Evolutionary conservation across 164 flowering plant genomes (phyloP), one percentile per base, ranked within the genome.

Genomic region (Berberis vulgaris): DNA sequence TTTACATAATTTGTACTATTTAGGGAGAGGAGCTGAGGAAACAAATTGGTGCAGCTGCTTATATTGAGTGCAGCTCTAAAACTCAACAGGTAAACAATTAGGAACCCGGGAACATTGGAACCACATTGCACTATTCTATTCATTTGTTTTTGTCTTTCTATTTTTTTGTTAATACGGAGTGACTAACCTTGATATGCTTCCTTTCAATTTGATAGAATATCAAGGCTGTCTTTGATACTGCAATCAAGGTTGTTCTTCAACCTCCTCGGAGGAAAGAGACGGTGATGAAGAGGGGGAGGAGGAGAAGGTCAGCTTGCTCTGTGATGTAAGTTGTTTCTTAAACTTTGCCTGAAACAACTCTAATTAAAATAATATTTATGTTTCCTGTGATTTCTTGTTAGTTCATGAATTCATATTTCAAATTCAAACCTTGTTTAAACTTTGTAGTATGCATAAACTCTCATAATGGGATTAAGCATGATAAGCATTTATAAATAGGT

Each of bases 171-270:
- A 50, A 1, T 50, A 0, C 4, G 13, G 4, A 10, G 3, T 6
- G 11, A 10, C 13, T 50, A 26, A 7, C 11, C n/a, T 7, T 50
- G n/a, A 7, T 3, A 12, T 7, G n/a, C 26, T 26, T 26, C 26
- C 26, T 26, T 63, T 54, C 1, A 44, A 10, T 6, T 70, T 10
- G 26, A 4, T 63, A 94, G 99, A 94, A 94, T 77, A 87, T 94
- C 77, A 94, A 94, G 78, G 91, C 96, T 74, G 99, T 94, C 65
- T 94, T 94, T 77, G 97, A 91, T 71, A 90, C 97, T 68, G 99
- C 99, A 54, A 89, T 94, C 60, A 94, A 94, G 79, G 96, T 82
- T 69, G 99, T 94, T 64, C 88, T 94, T 75, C 99, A 94, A 78
- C 97, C 99, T 70, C 93, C 93, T 53, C 83, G 96, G 71, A 86